Conservation (phyloP, 2,329 filamentous ascomycete species). For the Xylaria sp. region DNA sequence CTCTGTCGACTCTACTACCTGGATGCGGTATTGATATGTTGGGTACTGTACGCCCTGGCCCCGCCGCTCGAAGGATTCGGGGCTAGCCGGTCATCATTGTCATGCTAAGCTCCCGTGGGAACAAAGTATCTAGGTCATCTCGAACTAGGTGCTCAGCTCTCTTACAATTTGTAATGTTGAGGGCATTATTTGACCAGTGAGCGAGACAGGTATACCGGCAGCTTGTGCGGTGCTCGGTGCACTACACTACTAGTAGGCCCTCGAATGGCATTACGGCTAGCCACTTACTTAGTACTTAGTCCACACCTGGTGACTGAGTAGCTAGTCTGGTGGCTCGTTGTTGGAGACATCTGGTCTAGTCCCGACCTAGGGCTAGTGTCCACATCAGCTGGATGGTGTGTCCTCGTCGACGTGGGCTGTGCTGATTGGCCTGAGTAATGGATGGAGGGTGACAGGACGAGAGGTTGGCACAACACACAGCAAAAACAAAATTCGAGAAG, state of each 20-base stretch:
- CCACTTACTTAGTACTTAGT: constrained; percentile 1
- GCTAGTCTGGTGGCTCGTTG: constrained; percentile 30
- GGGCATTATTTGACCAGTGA: background rate
- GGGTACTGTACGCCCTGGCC: constrained; percentile 1
- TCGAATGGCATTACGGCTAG: constrained; percentile 5
- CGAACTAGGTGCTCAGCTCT: constrained; percentile 3
- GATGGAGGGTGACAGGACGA: constrained; percentile 39
- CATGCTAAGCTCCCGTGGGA: background rate
- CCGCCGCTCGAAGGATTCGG: constrained; percentile 22
- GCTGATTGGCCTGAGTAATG: constrained; percentile 40
- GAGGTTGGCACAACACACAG: constrained; percentile 41
- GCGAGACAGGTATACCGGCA: background rate
- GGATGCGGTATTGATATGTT: background rate
- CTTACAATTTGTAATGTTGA: constrained; percentile 22
- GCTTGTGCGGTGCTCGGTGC: background rate
- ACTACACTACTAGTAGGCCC: background rate
- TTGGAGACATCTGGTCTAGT: constrained; percentile 35
- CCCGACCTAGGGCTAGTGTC: constrained; percentile 31
- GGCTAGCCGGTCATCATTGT: constrained; percentile 8
- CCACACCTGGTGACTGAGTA: constrained; percentile 37
- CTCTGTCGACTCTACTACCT: no score
- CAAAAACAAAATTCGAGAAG: constrained; percentile 34
- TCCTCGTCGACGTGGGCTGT: constrained; percentile 42
- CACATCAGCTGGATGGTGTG: constrained; percentile 37
- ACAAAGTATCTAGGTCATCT: background rate